These are phyloP conservation scores for Crithidia fasciculata DNA, from an alignment of 208 protist species.

Conservation along the genomic window DNA sequence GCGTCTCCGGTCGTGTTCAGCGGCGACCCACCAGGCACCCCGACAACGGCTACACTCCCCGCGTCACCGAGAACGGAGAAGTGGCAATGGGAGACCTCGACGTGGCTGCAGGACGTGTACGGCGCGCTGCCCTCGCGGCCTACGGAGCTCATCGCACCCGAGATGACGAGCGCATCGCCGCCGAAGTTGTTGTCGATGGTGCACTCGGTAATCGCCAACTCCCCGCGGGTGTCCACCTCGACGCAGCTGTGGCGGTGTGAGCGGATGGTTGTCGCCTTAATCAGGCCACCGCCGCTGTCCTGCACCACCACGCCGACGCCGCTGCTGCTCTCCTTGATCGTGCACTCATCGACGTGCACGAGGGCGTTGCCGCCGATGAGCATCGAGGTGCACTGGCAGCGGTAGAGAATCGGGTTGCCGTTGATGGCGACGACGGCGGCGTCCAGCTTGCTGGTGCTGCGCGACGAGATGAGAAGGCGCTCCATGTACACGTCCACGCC, in stretches of 20 bases:
- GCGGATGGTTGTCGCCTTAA: slow-evolving; percentile 63
- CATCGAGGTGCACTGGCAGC: slow-evolving; percentile 72
- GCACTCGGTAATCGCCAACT: slow-evolving; percentile 60
- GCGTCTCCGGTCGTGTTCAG: slow-evolving; percentile 30
- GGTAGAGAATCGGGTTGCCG: slow-evolving; percentile 62
- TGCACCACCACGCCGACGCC: slow-evolving; percentile 74
- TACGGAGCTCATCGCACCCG: slow-evolving; percentile 40
- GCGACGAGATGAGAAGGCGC: slow-evolving; percentile 63
- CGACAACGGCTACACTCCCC: background rate
- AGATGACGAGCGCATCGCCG: slow-evolving; percentile 66
- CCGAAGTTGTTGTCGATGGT: slow-evolving; percentile 61
- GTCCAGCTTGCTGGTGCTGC: slow-evolving; percentile 65
- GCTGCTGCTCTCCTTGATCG: slow-evolving; percentile 70
- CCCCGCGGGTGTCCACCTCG: slow-evolving; percentile 80
- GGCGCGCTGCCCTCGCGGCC: slow-evolving; percentile 19
- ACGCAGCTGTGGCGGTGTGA: slow-evolving; percentile 60
- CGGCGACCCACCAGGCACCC: background rate
- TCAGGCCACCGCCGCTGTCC: slow-evolving; percentile 57
- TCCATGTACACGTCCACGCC: slow-evolving; percentile 77
- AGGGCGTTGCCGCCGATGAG: slow-evolving; percentile 61
- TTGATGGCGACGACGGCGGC: slow-evolving; percentile 55
- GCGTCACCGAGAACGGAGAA: slow-evolving; percentile 53
- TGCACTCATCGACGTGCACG: slow-evolving; percentile 61
- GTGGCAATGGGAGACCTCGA: slow-evolving; percentile 62
- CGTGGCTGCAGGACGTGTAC: slow-evolving; percentile 48